Conservation (phyloP, 2,329 filamentous ascomycete species). For the Escovopsis sp. region DNA sequence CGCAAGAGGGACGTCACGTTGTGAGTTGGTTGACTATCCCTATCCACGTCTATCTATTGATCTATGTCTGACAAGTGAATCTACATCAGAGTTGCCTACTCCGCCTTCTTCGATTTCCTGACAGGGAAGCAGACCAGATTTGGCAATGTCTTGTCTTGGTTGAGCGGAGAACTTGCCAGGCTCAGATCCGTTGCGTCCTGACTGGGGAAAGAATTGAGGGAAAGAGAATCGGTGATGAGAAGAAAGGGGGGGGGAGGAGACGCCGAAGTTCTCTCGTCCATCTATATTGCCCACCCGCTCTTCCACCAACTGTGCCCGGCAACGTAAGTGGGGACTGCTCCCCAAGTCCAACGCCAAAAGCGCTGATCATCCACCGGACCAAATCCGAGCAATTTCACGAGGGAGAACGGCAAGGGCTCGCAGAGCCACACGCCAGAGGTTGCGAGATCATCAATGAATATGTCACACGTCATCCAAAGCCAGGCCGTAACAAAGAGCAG, state of each 20-base stretch:
- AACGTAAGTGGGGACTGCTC: slow-evolving; percentile 40
- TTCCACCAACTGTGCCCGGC: slow-evolving; percentile 49
- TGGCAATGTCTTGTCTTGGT: slow-evolving; percentile 49
- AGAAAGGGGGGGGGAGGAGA: neutral
- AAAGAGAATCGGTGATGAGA: no score
- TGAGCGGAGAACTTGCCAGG: slow-evolving; percentile 34
- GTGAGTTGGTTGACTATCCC: slow-evolving; percentile 26
- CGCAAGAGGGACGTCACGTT: slow-evolving; percentile 44
- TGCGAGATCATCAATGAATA: slow-evolving; percentile 65
- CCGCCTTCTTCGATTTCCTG: slow-evolving; percentile 57
- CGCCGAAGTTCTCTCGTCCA: neutral
- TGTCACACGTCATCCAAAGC: slow-evolving; percentile 49
- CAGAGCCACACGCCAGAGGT: slow-evolving; percentile 62
- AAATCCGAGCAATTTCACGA: slow-evolving; percentile 50
- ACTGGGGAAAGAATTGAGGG: neutral
- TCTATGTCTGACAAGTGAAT: slow-evolving; percentile 5
- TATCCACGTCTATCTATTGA: neutral
- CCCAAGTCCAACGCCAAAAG: slow-evolving; percentile 52
- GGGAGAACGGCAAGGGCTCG: slow-evolving; percentile 68
- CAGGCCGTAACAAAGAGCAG: slow-evolving; percentile 47
- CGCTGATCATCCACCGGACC: slow-evolving; percentile 40
- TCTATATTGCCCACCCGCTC: slow-evolving; percentile 19
- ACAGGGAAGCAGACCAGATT: slow-evolving; percentile 58
- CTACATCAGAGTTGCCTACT: slow-evolving; percentile 44
- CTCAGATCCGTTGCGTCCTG: slow-evolving; percentile 10